Base-by-base conservation (phyloP, 768 basidiomycete species). In the Kockovaella imperatae region DNA sequence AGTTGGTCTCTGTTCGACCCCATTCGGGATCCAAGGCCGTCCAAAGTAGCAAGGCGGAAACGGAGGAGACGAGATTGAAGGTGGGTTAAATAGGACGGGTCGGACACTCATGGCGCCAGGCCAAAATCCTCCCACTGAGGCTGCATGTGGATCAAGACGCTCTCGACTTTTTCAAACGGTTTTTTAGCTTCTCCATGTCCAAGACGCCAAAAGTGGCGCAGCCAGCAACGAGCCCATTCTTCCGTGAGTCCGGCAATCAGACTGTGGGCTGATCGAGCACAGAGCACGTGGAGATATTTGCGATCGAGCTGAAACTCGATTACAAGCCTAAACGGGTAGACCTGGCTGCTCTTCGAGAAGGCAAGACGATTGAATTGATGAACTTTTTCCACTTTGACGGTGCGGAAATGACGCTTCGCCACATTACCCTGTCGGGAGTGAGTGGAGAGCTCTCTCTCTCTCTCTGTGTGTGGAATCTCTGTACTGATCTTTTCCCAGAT, bases 331-430 rank as follows among this genome's bases (percentile, higher is more conserved):
- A 96, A 39, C 81, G 91, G 5, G 91, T 99, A 17, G 88, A 97
- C 69, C 95, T 96, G 68, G 75, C 81, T 53, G 95, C 91, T 7
- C 74, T 99, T 49, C 79, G 82, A 31, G 84, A 90, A 52, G 95
- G 95, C 13, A 81, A 78, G 70, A 90, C 89, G 0, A 93, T 93
- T 52, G 95, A 99, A 66, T 73, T 99, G 38, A 97, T 99, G 93
- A 99, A 99, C 68, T 97, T 99, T 71, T 99, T 99, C 83, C 91
- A 97, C 72, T 99, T 97, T 57, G 95, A 97, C 60, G 91, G 88
- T 0, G 86, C 93, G 3, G 95, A 96, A 71, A 97, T 99, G 89
- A 95, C 90, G 0, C 71, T 99, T 44, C 78, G 95, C 48, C 90
- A 95, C 62, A 83, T 97, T 54, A 88, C 87, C 15, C 69, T 97